Percentiles rank a stretch among this genome's conserved stretches.
These are phyloP conservation scores for Solanum sitiens DNA, from an alignment of 257 asterid genomes.

Conservation along the genomic window DNA sequence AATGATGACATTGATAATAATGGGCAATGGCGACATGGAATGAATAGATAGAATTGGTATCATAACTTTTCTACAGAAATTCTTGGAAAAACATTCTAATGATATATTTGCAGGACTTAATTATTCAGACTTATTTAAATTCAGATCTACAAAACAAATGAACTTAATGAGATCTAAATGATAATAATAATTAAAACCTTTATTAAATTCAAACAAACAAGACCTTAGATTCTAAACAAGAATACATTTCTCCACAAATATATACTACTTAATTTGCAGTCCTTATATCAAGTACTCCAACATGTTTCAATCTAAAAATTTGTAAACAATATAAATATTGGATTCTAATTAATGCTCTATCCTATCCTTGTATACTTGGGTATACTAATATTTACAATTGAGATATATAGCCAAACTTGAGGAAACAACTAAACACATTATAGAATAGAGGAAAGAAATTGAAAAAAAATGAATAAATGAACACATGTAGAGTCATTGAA, in stretches of 20 bases:
- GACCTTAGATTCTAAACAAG: background rate
- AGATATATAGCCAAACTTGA: background rate
- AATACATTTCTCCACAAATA: background rate
- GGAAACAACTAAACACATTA: background rate
- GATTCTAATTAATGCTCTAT: background rate
- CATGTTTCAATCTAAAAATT: background rate
- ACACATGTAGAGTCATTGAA: background rate
- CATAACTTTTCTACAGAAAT: background rate
- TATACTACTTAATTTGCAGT: background rate
- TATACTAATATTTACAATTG: background rate
- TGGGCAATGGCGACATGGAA: background rate
- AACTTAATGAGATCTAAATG: background rate
- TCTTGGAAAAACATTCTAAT: background rate
- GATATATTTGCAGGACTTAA: background rate
- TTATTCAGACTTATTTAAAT: background rate
- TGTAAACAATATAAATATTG: background rate
- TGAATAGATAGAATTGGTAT: background rate
- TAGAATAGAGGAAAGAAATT: background rate
- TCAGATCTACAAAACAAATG: background rate
- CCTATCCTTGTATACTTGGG: background rate
- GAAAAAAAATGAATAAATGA: background rate
- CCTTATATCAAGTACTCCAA: background rate
- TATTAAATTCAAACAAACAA: background rate
- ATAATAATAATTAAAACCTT: background rate
- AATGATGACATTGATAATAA: background rate